These are phyloP conservation scores for Astrocystis sublimbata DNA, from an alignment of 495 filamentous ascomycete species.

Conservation along the genomic window DNA sequence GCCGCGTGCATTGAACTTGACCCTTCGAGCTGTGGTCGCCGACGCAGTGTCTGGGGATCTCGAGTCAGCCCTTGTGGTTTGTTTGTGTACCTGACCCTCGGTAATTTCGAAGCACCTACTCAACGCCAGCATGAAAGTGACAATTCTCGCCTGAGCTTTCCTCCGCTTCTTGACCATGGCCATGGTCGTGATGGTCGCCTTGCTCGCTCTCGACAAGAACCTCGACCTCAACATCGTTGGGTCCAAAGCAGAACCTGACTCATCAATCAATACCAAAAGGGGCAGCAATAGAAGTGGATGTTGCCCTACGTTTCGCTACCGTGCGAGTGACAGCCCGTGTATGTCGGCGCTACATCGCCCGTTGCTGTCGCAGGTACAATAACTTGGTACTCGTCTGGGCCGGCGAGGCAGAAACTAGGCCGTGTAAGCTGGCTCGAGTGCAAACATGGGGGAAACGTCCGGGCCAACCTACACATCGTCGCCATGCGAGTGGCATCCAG, in stretches of 20 bases:
- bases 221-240: conserved; percentile 43
- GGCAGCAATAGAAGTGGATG: too few relatives aligned
- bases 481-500: neutral
- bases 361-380: conserved; percentile 46
- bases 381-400: conserved; percentile 42
- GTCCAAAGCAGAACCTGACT: conserved; percentile 43
- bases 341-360: conserved; percentile 45
- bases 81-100: neutral
- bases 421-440: neutral
- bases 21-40: conserved; percentile 38
- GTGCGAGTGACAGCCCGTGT: conserved; percentile 56
- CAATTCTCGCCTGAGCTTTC: conserved; percentile 44
- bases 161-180: conserved; percentile 32
- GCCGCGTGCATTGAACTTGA: conserved; percentile 40
- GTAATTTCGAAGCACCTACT: conserved; percentile 41
- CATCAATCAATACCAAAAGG: neutral
- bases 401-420: conserved; percentile 42
- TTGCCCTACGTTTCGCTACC: conserved; percentile 49
- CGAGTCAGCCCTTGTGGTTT: neutral
- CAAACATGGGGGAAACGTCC: neutral
- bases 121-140: conserved; percentile 68
- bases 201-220: conserved; percentile 19
- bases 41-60: conserved; percentile 44
- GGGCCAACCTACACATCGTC: neutral
- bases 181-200: conserved; percentile 4